A percentile compares a stretch with the other conserved stretches of the same genome.
Conservation (phyloP, 2,329 filamentous ascomycete genomes). For the Hypoxylon sp. region DNA sequence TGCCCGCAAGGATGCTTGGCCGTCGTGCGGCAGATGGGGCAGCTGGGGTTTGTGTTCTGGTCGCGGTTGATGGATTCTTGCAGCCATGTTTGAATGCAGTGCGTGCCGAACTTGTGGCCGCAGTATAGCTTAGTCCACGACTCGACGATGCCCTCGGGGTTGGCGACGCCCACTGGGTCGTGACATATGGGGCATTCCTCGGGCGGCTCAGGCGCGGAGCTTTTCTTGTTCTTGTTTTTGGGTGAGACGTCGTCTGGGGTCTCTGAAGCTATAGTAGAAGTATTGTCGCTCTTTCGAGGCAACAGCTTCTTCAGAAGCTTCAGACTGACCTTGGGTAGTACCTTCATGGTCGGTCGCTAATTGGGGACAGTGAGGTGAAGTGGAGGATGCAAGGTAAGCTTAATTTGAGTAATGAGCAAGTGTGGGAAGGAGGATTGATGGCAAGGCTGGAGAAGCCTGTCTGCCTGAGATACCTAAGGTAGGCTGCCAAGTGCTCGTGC, state of each 20-base stretch:
- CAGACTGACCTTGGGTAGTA: slow-evolving; percentile 43
- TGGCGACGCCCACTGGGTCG: slow-evolving; percentile 56
- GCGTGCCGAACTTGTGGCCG: slow-evolving; percentile 59
- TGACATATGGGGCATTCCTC: slow-evolving; percentile 61
- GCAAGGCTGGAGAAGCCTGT: slow-evolving; percentile 25
- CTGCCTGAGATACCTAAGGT: slow-evolving; percentile 8
- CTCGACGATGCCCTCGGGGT: slow-evolving; percentile 56
- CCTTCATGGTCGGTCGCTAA: slow-evolving; percentile 35
- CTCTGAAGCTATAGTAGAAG: slow-evolving; percentile 7
- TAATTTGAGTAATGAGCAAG: slow-evolving; percentile 2
- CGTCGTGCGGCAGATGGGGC: slow-evolving; percentile 58
- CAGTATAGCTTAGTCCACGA: slow-evolving; percentile 59
- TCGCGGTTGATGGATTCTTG: slow-evolving; percentile 53
- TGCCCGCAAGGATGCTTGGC: slow-evolving; percentile 53
- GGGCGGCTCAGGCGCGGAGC: slow-evolving; percentile 36
- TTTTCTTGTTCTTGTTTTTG: slow-evolving; percentile 43
- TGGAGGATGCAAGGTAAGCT: slow-evolving; percentile 5
- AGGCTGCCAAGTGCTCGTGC: slow-evolving; percentile 8
- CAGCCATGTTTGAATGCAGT: slow-evolving; percentile 61
- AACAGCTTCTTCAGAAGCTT: slow-evolving; percentile 49
- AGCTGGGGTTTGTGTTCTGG: slow-evolving; percentile 52
- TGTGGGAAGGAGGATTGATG: slow-evolving; percentile 12
- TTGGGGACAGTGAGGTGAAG: slow-evolving; percentile 10
- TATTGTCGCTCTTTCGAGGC: slow-evolving; percentile 23
- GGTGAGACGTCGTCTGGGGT: slow-evolving; percentile 25